Base-by-base conservation (phyloP, 306 rosid species). In the Medicago truncatula region DNA sequence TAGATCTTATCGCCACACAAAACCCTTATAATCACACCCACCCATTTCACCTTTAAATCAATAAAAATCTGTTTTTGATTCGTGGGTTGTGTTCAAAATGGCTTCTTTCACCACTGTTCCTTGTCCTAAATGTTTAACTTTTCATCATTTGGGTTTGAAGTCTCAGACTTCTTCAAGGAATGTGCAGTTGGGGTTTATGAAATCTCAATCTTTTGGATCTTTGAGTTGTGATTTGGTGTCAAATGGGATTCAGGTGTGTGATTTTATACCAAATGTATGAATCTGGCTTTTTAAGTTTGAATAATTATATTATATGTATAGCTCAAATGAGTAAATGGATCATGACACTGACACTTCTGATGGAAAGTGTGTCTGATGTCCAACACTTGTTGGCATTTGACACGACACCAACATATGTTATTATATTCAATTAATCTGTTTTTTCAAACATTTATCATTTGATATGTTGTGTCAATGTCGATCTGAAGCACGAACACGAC, bases 31-130 rank as follows among this genome's bases (percentile, higher is more conserved):
- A 39, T 72, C 63, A 15, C 76, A 6, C 18, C 18, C 0, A 59
- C 74, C 78, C 80, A 41, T 74, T 79, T 79, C 46, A 3, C 44
- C 77, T 58, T 28, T 28, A 36, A 38, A 71, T 13, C 54, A 57
- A 9, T 12, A 74, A 79, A 57, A 40, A 3, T 47, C 57, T 21
- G 36, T 18, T 54, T 82, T 71, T 76, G 73, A 72, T 36, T 82
- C 57, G 74, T 75, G 75, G 76, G 83, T 5, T 81, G 67, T 5
- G 44, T 80, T 78, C 75, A 60, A 77, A 89, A 81, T 89, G 92
- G 83, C 89, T 28, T 86, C 95, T 13, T 89, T 80, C 71, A 82
- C 89, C 67, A 82, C 89, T 6, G 69, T 87, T 58, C 95, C 92
- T 28, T 87, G 95, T 70, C 81, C 90, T 46, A 89, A 87, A 72